Conservation (phyloP, 495 filamentous ascomycete genomes). For the Tetracladium setigerum region DNA sequence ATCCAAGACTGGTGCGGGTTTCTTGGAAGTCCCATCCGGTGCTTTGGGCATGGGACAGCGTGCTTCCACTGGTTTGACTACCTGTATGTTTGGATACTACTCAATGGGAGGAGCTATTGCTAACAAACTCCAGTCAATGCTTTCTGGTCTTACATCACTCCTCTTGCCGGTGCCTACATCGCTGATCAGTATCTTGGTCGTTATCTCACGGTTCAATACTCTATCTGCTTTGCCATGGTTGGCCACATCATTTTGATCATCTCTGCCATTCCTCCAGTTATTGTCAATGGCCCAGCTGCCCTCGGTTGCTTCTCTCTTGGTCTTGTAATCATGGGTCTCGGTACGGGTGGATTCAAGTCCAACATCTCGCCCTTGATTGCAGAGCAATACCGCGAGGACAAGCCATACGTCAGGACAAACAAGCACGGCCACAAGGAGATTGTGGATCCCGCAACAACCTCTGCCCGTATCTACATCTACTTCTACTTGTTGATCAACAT, state of each 20-base stretch:
- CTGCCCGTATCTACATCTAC: constrained; percentile 51
- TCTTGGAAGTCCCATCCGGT: constrained; percentile 37
- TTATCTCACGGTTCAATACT: constrained; percentile 57
- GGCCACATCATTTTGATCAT: constrained; percentile 61
- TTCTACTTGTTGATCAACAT: constrained; percentile 69
- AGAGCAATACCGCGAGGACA: constrained; percentile 43
- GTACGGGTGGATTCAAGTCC: constrained; percentile 59
- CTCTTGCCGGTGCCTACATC: constrained; percentile 53
- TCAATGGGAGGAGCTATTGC: too few relatives aligned
- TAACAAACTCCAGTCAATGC: constrained; percentile 38
- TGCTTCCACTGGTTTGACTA: constrained; percentile 54
- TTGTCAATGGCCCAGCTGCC: constrained; percentile 42
- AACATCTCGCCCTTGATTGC: constrained; percentile 55
- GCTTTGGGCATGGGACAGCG: constrained; percentile 61
- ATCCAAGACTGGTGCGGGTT: constrained; percentile 52
- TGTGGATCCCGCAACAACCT: constrained; percentile 58
- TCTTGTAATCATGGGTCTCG: constrained; percentile 57
- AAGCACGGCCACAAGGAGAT: constrained; percentile 56
- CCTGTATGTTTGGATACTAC: constrained; percentile 21
- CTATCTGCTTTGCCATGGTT: constrained; percentile 49
- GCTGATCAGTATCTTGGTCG: constrained; percentile 68
- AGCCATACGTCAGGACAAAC: constrained; percentile 35
- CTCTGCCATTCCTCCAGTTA: constrained; percentile 54
- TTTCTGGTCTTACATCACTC: constrained; percentile 70
- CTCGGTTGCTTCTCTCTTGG: constrained; percentile 55